Percentiles rank a stretch among this genome's conserved stretches.
phyloP scores from a whole-genome alignment of 176 grass and related monocot genomes.

The Oryza glumipatula region DNA sequence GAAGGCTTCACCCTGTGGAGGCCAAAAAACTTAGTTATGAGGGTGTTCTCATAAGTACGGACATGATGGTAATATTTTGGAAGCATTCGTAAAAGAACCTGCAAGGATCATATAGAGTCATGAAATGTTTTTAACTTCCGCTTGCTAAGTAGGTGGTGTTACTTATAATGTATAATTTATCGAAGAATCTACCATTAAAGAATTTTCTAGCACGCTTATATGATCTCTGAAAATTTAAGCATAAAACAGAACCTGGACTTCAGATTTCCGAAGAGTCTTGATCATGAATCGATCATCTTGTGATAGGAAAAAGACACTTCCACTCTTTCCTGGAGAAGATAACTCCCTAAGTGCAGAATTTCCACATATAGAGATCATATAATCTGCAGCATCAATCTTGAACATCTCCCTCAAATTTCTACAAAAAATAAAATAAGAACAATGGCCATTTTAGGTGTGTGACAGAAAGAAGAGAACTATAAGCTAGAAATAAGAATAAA shows the following conservation, averaged over 20 bases:
- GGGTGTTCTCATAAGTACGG: slow-evolving; percentile 93
- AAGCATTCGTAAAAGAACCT: slow-evolving; percentile 98
- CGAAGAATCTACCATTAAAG: background rate
- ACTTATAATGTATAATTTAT: background rate
- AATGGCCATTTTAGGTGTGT: slow-evolving; percentile 5
- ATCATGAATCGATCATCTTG: slow-evolving; percentile 99
- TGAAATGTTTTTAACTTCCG: slow-evolving; percentile 25
- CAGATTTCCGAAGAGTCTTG: slow-evolving; percentile 98
- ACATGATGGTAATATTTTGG: slow-evolving; percentile 96
- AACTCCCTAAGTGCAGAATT: slow-evolving; percentile 87
- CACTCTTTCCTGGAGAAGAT: slow-evolving; percentile 98
- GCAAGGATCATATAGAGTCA: slow-evolving; percentile 44
- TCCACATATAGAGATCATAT: slow-evolving; percentile 99
- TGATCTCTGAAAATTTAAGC: background rate
- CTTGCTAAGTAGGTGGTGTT: background rate
- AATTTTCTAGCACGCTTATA: slow-evolving; percentile 22
- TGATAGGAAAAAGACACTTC: slow-evolving; percentile 98
- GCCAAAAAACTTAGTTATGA: slow-evolving; percentile 99
- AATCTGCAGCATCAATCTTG: slow-evolving; percentile 99
- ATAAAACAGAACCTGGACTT: slow-evolving; percentile 84
- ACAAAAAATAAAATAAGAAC: slow-evolving; percentile 39
- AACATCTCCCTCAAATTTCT: slow-evolving; percentile 99
- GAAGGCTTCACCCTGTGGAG: slow-evolving; percentile 98
- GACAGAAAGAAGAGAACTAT: slow-evolving; percentile 15
- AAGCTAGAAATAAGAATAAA: background rate